Evolutionary conservation across 306 rosid species (phyloP), one percentile per base, ranked within the genome.

Genomic region (Mucuna pruriens): DNA sequence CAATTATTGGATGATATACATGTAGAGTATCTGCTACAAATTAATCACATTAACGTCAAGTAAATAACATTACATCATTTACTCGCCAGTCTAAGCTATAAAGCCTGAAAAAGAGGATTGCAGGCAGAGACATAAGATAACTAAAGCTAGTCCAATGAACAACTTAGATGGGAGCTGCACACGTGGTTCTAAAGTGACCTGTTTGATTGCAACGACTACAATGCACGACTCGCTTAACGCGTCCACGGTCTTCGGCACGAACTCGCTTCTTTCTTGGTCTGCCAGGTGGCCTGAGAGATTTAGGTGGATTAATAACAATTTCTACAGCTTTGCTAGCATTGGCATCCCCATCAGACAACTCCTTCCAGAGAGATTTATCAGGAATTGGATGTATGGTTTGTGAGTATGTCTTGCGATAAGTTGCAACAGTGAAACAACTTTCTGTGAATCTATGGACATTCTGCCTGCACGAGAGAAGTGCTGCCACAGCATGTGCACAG

Each of bases 171-270:
- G 97, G 97, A 13, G 97, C 90, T 12, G 94, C 94, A 77, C 97
- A 92, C 23, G 97, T 92, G 4, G 97, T 90, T 86, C 97, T 89
- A 77, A 92, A 92, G 86, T 92, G 97, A 10, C 97, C 97, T 13
- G 93, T 90, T 81, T 90, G 97, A 78, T 92, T 92, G 88, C 97
- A 92, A n/a, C 94, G 94, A 75, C 97, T 92, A 75, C 97, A 92
- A 72, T 90, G 97, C 86, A 92, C 97, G 25, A 90, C 93, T 16
- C 97, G 84, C 86, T 90, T 92, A 51, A 89, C 91, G 2, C 94
- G 94, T 20, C 93, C 94, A 2, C 94, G 92, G 39, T 92, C 97
- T 81, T 92, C 97, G 0, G 97, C 94, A 40, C 97, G 86, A 55
- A 90, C 93, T 29, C 93, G 79, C 84, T 90, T 92, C 90, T 90